These are phyloP conservation scores for Miamiensis avidus DNA, from an alignment of 169 alveolate species.

Conservation along the genomic window DNA sequence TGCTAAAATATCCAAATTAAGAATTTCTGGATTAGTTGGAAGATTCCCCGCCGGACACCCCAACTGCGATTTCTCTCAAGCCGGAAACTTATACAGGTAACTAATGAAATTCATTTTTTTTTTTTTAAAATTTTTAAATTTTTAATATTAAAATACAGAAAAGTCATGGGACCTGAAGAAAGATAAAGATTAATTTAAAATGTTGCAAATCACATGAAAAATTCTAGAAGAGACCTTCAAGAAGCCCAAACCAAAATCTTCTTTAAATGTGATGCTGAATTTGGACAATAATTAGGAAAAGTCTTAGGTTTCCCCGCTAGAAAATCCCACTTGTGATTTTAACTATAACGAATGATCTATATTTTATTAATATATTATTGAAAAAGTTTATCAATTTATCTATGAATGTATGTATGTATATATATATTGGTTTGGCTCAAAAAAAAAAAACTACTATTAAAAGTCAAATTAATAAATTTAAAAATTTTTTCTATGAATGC, in stretches of 20 bases:
- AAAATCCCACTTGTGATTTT: slow-evolving; percentile 37
- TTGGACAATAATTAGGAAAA: slow-evolving; percentile 67
- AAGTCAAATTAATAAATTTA: no score
- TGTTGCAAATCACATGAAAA: slow-evolving; percentile 58
- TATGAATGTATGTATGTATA: no score
- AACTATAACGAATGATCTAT: background rate
- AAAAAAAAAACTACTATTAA: no score
- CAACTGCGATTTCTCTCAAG: slow-evolving; percentile 67
- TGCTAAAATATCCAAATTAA: slow-evolving; percentile 23
- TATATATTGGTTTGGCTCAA: no score
- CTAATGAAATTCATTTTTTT: no score
- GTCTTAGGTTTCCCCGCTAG: slow-evolving; percentile 58
- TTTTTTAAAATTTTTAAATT: no score
- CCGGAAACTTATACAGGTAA: slow-evolving; percentile 60
- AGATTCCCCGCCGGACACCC: slow-evolving; percentile 62
- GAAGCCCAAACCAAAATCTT: slow-evolving; percentile 63
- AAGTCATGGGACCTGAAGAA: slow-evolving; percentile 58
- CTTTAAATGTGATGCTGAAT: slow-evolving; percentile 70
- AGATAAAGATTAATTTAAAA: slow-evolving; percentile 53
- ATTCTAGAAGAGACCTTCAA: slow-evolving; percentile 64
- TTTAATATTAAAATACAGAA: slow-evolving; percentile 14
- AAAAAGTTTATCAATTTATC: no score
- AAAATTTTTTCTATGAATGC: no score
- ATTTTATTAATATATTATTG: no score
- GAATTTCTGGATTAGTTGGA: slow-evolving; percentile 61